A percentile compares a stretch with the other conserved stretches of the same genome.
Conservation (phyloP, 2,329 filamentous ascomycete genomes). For the Aureobasidium namibiae region DNA sequence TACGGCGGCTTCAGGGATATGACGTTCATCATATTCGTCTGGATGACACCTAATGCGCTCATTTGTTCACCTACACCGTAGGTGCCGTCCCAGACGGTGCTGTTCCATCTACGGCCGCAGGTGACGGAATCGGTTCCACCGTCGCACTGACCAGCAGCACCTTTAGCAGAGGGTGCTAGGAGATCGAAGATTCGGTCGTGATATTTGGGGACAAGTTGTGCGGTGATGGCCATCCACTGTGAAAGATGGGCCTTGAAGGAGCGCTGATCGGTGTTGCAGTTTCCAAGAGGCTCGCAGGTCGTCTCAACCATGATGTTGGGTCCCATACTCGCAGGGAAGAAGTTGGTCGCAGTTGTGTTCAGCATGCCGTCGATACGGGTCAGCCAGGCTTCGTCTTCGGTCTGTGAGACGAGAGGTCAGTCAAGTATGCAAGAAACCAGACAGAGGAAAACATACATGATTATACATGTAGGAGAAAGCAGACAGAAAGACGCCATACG, state of each 20-base stretch:
- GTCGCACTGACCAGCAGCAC: constrained; percentile 46
- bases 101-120: constrained; percentile 35
- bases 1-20: constrained; percentile 29
- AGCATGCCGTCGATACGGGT: constrained; percentile 13
- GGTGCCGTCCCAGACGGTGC: constrained; percentile 33
- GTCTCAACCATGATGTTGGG: constrained; percentile 56
- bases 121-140: constrained; percentile 32
- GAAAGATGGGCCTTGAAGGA: constrained; percentile 65
- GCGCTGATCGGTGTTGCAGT: constrained; percentile 63
- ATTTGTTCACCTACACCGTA: constrained; percentile 47
- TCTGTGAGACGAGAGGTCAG: not conserved
- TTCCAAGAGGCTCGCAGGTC: constrained; percentile 52
- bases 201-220: constrained; percentile 32
- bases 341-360: constrained; percentile 24
- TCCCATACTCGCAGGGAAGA: constrained; percentile 43
- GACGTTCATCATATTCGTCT: constrained; percentile 32
- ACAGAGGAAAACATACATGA: not conserved
- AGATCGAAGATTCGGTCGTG: constrained; percentile 35
- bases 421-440: not conserved
- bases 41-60: constrained; percentile 43
- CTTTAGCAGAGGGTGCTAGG: constrained; percentile 43
- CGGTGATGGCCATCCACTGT: constrained; percentile 35
- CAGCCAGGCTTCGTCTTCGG: constrained; percentile 21
- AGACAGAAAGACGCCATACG: constrained; percentile 32
- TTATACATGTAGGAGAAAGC: constrained; percentile 11